Base-by-base conservation (phyloP, 768 basidiomycete genomes). In the Collybiopsis luxurians region DNA sequence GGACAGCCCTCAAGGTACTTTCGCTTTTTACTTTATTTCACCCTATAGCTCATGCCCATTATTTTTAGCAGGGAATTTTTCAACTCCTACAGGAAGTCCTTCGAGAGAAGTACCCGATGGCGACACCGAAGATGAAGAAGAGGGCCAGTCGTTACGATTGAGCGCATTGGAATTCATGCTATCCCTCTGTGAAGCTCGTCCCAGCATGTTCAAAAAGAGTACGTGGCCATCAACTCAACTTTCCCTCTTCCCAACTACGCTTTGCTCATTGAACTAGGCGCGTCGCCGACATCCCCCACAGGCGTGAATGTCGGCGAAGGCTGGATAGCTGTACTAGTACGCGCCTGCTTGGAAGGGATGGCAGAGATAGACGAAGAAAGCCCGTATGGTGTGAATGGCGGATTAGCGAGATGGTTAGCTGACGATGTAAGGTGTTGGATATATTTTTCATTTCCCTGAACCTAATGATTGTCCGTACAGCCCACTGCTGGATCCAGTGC, bases 161-260 rank as follows among this genome's bases (percentile, higher is more conserved):
- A 82, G 85, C 0, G 89, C 90, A 9, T 72, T 94, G 10, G 93
- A 95, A 69, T 83, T 95, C 52, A 87, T 95, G 83, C 77, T 95
- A 53, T 84, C 82, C 12, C 69, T 96, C n/a, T 84, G 81, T 27
- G 92, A 95, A 69, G 82, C 89, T 2, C 77, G 79, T 34, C 85
- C 90, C 0, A 71, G 72, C 3, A 87, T 92, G 82, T 55, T 55
- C 43, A 55, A 21, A 30, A 45, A 44, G 11, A 44, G 53, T 44
- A 23, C 43, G 43, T 27, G 23, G 10, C 28, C 11, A 28, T 36
- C 27, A 13, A 4, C 21, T 21, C 34, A 5, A 11, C n/a, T n/a
- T n/a, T 49, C 6, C 19, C 5, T 47, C 3, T 4, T 47, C 13
- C 13, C 1, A 27, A 23, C 21, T n/a, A 47, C 45, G 19, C 15